Evolutionary conservation across 805 yeast species (phyloP).

Genomic region (Candida caryicola): DNA sequence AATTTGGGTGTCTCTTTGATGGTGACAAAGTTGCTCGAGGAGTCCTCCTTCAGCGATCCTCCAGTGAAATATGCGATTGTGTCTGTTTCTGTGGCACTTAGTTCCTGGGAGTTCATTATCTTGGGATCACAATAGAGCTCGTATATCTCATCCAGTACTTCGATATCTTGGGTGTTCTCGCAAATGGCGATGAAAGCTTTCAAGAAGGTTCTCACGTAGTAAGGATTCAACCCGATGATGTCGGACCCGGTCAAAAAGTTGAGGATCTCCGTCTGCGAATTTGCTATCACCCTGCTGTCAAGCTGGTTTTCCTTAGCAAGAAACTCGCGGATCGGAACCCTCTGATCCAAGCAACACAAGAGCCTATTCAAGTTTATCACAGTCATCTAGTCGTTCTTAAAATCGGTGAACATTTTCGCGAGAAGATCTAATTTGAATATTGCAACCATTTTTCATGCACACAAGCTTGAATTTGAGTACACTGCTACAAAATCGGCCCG

Average conservation of each 20-base stretch:
- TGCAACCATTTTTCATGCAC: background rate
- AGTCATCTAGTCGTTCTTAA: too few species aligned
- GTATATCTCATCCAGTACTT: conserved; percentile 42
- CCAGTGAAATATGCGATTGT: conserved; percentile 32
- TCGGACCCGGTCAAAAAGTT: background rate
- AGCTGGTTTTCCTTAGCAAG: background rate
- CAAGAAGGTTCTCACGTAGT: conserved; percentile 49
- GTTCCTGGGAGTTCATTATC: conserved; percentile 30
- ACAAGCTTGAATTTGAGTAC: too few species aligned
- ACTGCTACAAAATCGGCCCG: too few species aligned
- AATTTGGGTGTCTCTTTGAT: conserved; percentile 62
- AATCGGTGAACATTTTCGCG: too few species aligned
- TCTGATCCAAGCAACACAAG: conserved; percentile 4
- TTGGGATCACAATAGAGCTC: conserved; percentile 33
- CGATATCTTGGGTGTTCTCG: conserved; percentile 28
- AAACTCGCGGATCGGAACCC: conserved; percentile 6
- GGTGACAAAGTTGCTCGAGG: conserved; percentile 27
- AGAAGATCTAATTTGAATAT: too few species aligned
- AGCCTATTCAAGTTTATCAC: background rate
- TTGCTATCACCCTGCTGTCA: too few species aligned
- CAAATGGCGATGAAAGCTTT: conserved; percentile 36
- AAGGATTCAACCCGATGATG: conserved; percentile 39
- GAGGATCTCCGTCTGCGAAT: too few species aligned
- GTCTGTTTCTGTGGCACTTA: conserved; percentile 39
- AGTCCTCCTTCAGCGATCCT: conserved; percentile 20